Percentiles rank a stretch among this genome's conserved stretches.
Conservation (phyloP, 495 filamentous ascomycete genomes). For the Parathielavia appendiculata region DNA sequence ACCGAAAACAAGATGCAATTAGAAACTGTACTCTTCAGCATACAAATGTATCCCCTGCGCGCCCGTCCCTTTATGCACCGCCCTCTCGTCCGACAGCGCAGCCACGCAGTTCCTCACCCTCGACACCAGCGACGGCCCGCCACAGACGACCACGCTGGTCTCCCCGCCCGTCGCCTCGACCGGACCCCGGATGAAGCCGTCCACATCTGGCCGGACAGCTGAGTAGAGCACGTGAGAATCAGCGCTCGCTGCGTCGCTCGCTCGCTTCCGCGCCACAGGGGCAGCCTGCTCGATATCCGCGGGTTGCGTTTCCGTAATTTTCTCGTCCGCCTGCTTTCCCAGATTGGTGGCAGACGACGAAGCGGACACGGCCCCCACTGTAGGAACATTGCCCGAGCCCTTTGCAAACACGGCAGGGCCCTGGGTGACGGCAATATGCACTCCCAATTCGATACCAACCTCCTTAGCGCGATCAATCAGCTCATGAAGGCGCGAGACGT, state of each 20-base stretch:
- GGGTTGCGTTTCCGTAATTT: constrained; percentile 7
- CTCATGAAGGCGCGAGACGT: constrained; percentile 55
- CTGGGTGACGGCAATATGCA: constrained; percentile 55
- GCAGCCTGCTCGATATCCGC: constrained; percentile 28
- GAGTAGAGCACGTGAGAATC: constrained; percentile 41
- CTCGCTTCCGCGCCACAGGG: constrained; percentile 24
- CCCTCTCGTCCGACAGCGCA: constrained; percentile 73
- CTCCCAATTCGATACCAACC: constrained; percentile 42
- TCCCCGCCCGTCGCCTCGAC: constrained; percentile 77
- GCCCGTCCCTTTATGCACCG: constrained; percentile 84
- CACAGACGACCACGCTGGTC: constrained; percentile 78
- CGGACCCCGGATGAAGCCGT: constrained; percentile 40
- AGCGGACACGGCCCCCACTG: constrained; percentile 5
- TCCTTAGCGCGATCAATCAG: constrained; percentile 50
- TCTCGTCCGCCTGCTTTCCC: constrained; percentile 24
- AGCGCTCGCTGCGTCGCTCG: constrained; percentile 28
- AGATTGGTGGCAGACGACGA: constrained; percentile 22
- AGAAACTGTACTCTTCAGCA: constrained; percentile 49
- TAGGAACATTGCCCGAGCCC: background rate
- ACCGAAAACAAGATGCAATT: background rate
- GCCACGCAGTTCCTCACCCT: constrained; percentile 63
- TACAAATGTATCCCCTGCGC: constrained; percentile 64
- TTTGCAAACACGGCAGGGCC: constrained; percentile 18
- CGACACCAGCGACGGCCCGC: constrained; percentile 60
- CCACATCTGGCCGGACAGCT: constrained; percentile 39